These are phyloP conservation scores for Phlebiopsis gigantea DNA, from an alignment of 768 basidiomycete genomes.

Conservation along the genomic window DNA sequence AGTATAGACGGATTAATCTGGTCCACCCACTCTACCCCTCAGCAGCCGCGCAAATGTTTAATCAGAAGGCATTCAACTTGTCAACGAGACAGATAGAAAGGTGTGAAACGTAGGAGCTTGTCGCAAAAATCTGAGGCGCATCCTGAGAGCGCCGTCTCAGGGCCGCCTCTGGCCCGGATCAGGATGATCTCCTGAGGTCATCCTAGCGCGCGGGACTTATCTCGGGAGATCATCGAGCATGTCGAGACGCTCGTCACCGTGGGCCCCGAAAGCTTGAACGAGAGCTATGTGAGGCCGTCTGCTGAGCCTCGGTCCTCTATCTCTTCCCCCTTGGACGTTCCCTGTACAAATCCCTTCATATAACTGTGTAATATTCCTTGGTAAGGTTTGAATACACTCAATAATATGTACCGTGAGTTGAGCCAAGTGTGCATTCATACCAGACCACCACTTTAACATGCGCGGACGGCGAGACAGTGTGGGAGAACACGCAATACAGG, in stretches of 20 bases:
- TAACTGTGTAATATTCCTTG: neutral
- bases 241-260: neutral
- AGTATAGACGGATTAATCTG: too few relatives aligned
- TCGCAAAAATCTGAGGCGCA: neutral
- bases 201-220: neutral
- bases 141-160: neutral
- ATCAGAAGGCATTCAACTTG: too few relatives aligned
- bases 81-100: too few relatives aligned
- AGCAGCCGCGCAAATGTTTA: too few relatives aligned
- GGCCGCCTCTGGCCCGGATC: neutral
- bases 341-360: neutral
- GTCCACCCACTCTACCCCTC: too few relatives aligned
- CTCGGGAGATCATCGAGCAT: neutral
- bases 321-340: neutral
- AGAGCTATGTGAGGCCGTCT: neutral
- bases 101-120: too few relatives aligned
- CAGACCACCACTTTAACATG: neutral
- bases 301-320: neutral
- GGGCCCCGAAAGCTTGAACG: neutral
- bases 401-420: too few relatives aligned
- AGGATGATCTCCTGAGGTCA: neutral
- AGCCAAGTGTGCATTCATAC: neutral
- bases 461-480: neutral
- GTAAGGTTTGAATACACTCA: too few relatives aligned
- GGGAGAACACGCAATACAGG: neutral